Base-by-base conservation (phyloP, 2,329 filamentous ascomycete genomes). In the Exophiala sp. region DNA sequence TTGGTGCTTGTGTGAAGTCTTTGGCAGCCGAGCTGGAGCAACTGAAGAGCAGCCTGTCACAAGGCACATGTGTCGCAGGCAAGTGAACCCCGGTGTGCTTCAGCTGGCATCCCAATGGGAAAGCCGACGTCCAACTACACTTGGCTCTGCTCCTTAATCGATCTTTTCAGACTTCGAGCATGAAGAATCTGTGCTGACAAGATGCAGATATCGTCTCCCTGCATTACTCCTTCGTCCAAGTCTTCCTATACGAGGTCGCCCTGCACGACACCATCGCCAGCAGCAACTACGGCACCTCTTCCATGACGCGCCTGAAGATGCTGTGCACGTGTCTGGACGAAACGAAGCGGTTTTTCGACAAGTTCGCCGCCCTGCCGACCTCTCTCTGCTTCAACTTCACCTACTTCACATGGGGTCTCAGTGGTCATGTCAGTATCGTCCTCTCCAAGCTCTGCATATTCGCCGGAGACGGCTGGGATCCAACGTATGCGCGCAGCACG, bases 271-370 rank as follows among this genome's bases (percentile, higher is more conserved):
- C 73, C 2, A 70, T 72, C 0, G 64, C 76, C 1, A 68, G 69
- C 0, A 61, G 67, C 0, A 60, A 68, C 2, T 66, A 68, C 1
- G 68, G 68, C 4, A 48, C 55, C 23, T 55, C 58, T 2, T 64
- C 65, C 1, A 63, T 71, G 0, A 72, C 73, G 0, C 68, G 71
- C 0, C 65, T 79, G 1, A 74, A 79, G 48, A 65, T 71, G 2
- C 71, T 81, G 8, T 77, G 74, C 54, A 70, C 71, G 19, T 73
- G 74, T 2, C 71, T 73, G 38, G 64, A 67, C 13, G 72, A 76
- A 1, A 59, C 79, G 0, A 71, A 69, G 30, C 61, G 63, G 0
- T 80, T 74, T 65, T 78, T 80, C 42, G 70, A 76, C 1, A 65
- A 65, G 30, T 77, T 75, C 68, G 65, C 74, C 1, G 60, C 66